Evolutionary conservation across 495 filamentous ascomycete genomes (phyloP).

Genomic region (Tuber borchii): DNA sequence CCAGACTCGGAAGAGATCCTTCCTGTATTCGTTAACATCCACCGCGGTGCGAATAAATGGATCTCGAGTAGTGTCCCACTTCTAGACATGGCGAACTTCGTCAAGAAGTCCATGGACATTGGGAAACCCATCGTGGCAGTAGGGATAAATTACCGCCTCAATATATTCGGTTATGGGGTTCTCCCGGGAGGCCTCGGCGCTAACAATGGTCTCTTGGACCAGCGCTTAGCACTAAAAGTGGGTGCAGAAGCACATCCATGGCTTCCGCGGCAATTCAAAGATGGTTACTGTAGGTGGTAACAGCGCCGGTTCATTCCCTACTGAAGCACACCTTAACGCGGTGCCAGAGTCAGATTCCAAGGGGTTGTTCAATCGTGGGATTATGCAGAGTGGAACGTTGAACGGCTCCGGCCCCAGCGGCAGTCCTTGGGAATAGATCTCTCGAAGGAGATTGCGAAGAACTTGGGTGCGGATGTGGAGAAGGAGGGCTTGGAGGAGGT

Average conservation of each 20-base stretch:
- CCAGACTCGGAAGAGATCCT: background rate
- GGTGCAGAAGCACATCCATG: slow-evolving; percentile 61
- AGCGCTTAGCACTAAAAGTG: slow-evolving; percentile 63
- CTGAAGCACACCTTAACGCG: slow-evolving; percentile 9
- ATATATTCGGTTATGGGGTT: slow-evolving; percentile 11
- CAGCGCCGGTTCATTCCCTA: slow-evolving; percentile 11
- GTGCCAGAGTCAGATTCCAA: slow-evolving; percentile 4
- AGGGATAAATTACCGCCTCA: slow-evolving; percentile 20
- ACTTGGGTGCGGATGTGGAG: background rate
- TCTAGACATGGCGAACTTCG: background rate
- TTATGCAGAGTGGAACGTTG: slow-evolving; percentile 17
- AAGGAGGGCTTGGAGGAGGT: background rate
- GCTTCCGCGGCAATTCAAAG: slow-evolving; percentile 60
- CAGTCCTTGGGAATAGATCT: background rate
- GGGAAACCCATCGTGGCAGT: slow-evolving; percentile 18
- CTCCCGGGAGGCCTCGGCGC: slow-evolving; percentile 14
- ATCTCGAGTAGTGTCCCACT: background rate
- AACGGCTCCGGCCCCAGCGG: background rate
- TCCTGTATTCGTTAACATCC: background rate
- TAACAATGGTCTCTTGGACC: slow-evolving; percentile 60
- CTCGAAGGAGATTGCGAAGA: background rate
- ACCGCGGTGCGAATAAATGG: background rate
- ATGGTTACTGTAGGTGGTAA: slow-evolving; percentile 62
- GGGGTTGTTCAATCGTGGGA: slow-evolving; percentile 14
- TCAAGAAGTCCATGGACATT: slow-evolving; percentile 10